Evolutionary conservation across 108 stramenopile genomes (phyloP).

Genomic region (Conticribra weissflogii): DNA sequence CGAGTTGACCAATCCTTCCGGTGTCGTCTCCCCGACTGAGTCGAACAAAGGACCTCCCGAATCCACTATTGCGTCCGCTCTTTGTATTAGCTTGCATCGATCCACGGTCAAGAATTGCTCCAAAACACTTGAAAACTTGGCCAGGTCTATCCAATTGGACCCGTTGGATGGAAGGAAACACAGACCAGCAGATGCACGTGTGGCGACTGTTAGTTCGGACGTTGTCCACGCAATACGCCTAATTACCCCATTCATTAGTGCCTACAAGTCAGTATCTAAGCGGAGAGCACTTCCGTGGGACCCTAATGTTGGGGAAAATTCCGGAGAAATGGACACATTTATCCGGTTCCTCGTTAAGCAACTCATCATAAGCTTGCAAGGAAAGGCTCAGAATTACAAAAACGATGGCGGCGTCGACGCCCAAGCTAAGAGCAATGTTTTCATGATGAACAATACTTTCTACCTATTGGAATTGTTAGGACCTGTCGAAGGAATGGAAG

Average conservation of each 20-base stretch:
- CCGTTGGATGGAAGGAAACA: constrained; percentile 70
- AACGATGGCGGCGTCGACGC: constrained; percentile 51
- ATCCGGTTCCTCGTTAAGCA: constrained; percentile 82
- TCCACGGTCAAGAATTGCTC: constrained; percentile 88
- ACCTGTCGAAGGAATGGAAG: constrained; percentile 31
- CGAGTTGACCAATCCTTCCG: constrained; percentile 54
- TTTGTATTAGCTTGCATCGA: constrained; percentile 88
- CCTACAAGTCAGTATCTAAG: constrained; percentile 85
- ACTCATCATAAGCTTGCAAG: constrained; percentile 69
- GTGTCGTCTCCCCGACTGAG: neutral
- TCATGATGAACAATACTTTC: constrained; percentile 90
- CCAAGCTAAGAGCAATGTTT: constrained; percentile 68
- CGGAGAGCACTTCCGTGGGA: constrained; percentile 80
- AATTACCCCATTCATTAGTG: constrained; percentile 82
- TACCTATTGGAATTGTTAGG: constrained; percentile 78
- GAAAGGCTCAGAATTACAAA: constrained; percentile 77
- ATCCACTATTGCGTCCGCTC: constrained; percentile 69
- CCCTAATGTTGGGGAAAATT: constrained; percentile 84
- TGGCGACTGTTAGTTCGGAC: constrained; percentile 73
- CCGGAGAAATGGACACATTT: constrained; percentile 82
- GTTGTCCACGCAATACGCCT: constrained; percentile 81
- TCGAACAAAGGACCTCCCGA: constrained; percentile 3
- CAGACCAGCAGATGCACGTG: constrained; percentile 76
- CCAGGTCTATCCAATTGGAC: constrained; percentile 83
- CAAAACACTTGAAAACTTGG: constrained; percentile 83